Conservation (phyloP, 306 rosid species). For the Inga leiocalycina region DNA sequence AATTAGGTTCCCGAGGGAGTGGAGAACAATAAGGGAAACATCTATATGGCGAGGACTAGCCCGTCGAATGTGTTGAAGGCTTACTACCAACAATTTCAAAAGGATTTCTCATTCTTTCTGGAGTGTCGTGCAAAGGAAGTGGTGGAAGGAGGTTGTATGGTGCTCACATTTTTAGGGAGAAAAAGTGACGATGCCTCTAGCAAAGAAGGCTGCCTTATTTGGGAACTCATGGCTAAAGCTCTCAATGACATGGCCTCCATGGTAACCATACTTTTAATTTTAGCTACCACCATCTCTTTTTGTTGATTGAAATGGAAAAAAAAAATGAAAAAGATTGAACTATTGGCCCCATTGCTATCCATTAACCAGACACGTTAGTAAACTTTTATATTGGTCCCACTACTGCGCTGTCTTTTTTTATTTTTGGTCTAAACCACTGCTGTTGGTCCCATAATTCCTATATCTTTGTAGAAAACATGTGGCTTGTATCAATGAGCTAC, state of each 20-base stretch:
- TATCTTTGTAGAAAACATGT: too few species aligned
- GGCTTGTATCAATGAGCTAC: too few species aligned
- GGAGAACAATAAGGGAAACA: slow-evolving; percentile 61
- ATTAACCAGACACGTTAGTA: too few species aligned
- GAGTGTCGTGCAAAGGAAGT: slow-evolving; percentile 56
- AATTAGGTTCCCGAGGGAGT: slow-evolving; percentile 63
- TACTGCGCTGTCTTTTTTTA: too few species aligned
- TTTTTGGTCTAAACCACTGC: too few species aligned
- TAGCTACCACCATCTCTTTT: not conserved
- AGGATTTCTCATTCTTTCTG: slow-evolving; percentile 51
- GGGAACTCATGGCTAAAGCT: slow-evolving; percentile 60
- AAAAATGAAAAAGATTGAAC: not conserved
- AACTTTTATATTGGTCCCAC: too few species aligned
- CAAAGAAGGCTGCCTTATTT: slow-evolving; percentile 60
- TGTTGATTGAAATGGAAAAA: not conserved
- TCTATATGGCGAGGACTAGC: slow-evolving; percentile 54
- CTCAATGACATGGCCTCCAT: slow-evolving; percentile 49
- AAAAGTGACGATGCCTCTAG: slow-evolving; percentile 47
- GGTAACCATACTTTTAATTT: slow-evolving; percentile 33
- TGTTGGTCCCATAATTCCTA: too few species aligned
- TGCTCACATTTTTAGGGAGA: slow-evolving; percentile 61
- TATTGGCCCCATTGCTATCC: not conserved
- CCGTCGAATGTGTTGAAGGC: slow-evolving; percentile 49
- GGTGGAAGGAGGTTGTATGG: slow-evolving; percentile 55
- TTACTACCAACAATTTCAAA: slow-evolving; percentile 55